phyloP scores from a whole-genome alignment of 176 grass and related monocot genomes.

The Echinochloa phyllopogon region DNA sequence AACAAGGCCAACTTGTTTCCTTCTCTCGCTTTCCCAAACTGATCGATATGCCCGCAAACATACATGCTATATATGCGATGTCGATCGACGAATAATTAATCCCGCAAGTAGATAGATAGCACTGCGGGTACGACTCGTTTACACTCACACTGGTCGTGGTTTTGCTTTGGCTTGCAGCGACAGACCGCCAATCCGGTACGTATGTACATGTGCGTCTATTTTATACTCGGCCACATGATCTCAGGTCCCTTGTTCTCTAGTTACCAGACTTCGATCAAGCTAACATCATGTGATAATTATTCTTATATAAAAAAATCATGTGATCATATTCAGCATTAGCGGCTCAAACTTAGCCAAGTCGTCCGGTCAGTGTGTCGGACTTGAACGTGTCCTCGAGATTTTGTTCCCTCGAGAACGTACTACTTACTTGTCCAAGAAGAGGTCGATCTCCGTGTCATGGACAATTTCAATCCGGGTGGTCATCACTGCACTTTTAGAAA shows the following conservation, averaged over 20 bases:
- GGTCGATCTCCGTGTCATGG: background rate
- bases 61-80: background rate
- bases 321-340: too few relatives aligned
- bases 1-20: background rate
- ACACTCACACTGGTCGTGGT: background rate
- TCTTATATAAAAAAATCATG: too few relatives aligned
- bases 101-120: background rate
- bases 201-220: background rate
- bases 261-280: too few relatives aligned
- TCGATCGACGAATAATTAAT: background rate
- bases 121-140: background rate
- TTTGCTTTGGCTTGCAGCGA: background rate
- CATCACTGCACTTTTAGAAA: background rate
- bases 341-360: background rate
- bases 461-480: background rate
- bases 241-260: too few relatives aligned
- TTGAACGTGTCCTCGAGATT: background rate
- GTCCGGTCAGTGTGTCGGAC: too few relatives aligned
- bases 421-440: background rate
- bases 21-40: constrained; percentile 5
- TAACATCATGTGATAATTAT: too few relatives aligned
- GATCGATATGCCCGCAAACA: background rate
- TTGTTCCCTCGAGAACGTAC: background rate
- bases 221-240: background rate
- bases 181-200: background rate